Evolutionary conservation across 2,329 filamentous ascomycete species (phyloP), one percentile per base, ranked within the genome.

Genomic region (Bipolaris bicolor): DNA sequence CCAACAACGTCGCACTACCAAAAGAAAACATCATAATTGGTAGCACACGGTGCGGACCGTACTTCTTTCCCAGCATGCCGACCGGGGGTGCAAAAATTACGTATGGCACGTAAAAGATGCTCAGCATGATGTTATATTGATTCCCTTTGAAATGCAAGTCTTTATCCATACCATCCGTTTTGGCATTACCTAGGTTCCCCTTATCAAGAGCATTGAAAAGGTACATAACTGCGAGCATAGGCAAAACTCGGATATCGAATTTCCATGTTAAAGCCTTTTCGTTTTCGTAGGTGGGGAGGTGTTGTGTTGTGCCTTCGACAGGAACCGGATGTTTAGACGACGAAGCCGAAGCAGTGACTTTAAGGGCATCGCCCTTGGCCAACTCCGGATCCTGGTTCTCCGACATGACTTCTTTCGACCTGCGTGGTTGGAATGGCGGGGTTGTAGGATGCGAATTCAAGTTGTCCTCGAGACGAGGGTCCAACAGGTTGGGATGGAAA

Each of bases 51-150:
- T 84, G 81, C 0, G 88, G 86, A 0, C 88, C 87, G 67, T 82
- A 89, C 58, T 84, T 87, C 77, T 90, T 91, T 52, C 88, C 88
- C 4, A 89, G 69, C 77, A 91, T 88, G 11, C 80, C 81, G 37
- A 90, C 75, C 1, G 87, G 85, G 0, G 87, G 88, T 1, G 87
- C 88, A 52, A 87, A 89, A 3, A 92, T 69, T 34, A 91, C 88
- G 70, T 89, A 91, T 0, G 89, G 89, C 6, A 92, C 81, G 74
- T 90, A 92, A 80, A 92, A 92, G 62, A 92, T 86, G 46, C 64
- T 49, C 34, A 91, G 75, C 46, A 91, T 83, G 26, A 86, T 82
- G 70, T 90, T 91, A 77, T 91, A 90, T 70, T 90, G 83, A 61
- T 86, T 82, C 0, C 77, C 73, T 41, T 81, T 81, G 75, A 92